Percentiles rank a stretch among this genome's conserved stretches.
Evolutionary conservation across 225 moss, liverwort and hornwort genomes (phyloP).

Genomic region (Bryum argenteum): DNA sequence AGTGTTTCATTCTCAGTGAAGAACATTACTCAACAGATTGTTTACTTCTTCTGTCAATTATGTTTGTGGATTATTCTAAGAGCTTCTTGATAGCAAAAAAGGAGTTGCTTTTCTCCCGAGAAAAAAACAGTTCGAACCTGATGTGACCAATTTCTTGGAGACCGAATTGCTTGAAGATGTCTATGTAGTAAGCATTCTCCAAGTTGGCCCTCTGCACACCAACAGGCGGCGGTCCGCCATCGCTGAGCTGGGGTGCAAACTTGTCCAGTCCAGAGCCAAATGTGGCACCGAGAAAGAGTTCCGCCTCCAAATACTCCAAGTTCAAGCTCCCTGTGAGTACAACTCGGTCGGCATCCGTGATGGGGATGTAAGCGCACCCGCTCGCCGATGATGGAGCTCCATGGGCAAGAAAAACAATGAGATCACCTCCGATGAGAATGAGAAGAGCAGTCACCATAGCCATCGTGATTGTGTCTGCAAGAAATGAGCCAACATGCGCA

Average conservation of each 20-base stretch:
- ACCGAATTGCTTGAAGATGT: conserved; percentile 44
- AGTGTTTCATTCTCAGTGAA: too few species aligned
- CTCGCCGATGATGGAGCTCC: neutral
- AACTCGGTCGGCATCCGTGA: conserved; percentile 13
- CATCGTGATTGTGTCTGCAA: too few species aligned
- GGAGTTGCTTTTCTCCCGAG: too few species aligned
- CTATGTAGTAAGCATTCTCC: conserved; percentile 9
- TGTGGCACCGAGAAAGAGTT: conserved; percentile 44
- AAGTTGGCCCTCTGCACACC: conserved; percentile 55
- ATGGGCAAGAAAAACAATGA: neutral
- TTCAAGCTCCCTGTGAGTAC: conserved; percentile 41
- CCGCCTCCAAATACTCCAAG: conserved; percentile 57
- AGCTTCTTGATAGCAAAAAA: too few species aligned
- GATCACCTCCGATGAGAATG: too few species aligned
- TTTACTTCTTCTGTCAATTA: too few species aligned
- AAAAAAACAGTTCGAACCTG: conserved; percentile 9
- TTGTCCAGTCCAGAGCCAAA: conserved; percentile 47
- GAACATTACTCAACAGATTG: too few species aligned
- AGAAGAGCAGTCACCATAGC: too few species aligned
- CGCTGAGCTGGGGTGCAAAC: conserved; percentile 30
- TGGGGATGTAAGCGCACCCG: neutral
- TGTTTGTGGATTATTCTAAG: too few species aligned
- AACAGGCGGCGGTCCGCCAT: conserved; percentile 39
- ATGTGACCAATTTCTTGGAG: conserved; percentile 61
- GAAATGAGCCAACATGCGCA: too few species aligned